A percentile compares a stretch with the other conserved stretches of the same genome.
These are phyloP conservation scores for Cyclotella sp. DNA, from an alignment of 108 stramenopile species.

Conservation along the genomic window DNA sequence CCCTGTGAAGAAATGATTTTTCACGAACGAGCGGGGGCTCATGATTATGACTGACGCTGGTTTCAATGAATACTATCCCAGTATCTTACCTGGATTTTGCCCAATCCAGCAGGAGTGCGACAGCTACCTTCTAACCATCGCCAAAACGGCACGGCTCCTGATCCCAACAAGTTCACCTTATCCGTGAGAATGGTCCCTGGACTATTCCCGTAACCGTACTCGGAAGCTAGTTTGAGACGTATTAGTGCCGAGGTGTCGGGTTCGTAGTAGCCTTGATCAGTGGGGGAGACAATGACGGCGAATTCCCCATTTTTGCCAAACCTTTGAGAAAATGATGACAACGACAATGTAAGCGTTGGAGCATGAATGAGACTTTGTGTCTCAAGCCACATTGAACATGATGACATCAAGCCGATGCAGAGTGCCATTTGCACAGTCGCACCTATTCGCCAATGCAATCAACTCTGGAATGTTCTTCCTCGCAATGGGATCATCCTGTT, in stretches of 20 bases:
- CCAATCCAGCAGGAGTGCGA: constrained; percentile 85
- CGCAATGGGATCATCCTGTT: constrained; percentile 90
- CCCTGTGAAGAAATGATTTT: constrained; percentile 24
- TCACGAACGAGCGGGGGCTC: not conserved
- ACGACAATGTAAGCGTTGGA: not conserved
- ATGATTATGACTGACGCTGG: not conserved
- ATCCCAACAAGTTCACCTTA: constrained; percentile 84
- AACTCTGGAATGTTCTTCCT: constrained; percentile 90
- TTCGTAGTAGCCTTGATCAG: constrained; percentile 93
- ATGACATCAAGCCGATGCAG: not conserved
- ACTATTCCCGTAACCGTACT: constrained; percentile 89
- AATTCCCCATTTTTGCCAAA: constrained; percentile 79
- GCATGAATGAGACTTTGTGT: not conserved
- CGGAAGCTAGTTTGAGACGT: constrained; percentile 84
- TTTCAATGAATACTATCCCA: not conserved
- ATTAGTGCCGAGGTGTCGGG: constrained; percentile 88
- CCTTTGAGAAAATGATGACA: constrained; percentile 24
- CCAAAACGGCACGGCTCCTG: constrained; percentile 86
- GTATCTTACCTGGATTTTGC: constrained; percentile 65
- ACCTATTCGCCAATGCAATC: constrained; percentile 75
- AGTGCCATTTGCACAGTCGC: not conserved
- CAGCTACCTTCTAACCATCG: constrained; percentile 86
- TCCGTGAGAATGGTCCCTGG: constrained; percentile 82
- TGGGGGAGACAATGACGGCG: constrained; percentile 82
- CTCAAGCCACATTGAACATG: not conserved